Conservation (phyloP, 2,329 filamentous ascomycete genomes). For the Bipolaris sorokiniana region DNA sequence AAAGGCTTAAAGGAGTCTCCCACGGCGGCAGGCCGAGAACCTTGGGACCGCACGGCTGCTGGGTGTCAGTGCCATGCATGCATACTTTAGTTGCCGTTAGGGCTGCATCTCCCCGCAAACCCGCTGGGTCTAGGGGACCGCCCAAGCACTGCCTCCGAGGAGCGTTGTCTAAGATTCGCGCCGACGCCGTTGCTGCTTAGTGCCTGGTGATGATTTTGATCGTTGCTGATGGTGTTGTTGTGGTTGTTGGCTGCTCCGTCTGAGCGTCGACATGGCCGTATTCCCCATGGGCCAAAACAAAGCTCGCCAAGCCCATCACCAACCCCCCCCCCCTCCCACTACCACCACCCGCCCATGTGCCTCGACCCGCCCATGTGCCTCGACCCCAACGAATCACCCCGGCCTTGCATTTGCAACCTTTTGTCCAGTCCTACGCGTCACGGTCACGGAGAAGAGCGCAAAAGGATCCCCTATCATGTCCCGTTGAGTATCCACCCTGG, state of each 20-base stretch:
- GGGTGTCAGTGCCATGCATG: conserved; percentile 26
- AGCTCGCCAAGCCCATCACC: background rate
- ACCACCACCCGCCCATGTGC: background rate
- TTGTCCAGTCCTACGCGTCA: background rate
- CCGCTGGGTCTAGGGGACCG: background rate
- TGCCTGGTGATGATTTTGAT: background rate
- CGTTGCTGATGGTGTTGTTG: background rate
- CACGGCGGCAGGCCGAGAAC: conserved; percentile 32
- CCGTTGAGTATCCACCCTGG: conserved; percentile 35
- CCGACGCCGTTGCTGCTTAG: background rate
- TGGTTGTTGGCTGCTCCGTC: background rate
- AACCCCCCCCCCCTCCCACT: background rate
- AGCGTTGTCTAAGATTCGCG: too few species aligned
- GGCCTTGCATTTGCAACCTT: too few species aligned
- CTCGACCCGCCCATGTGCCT: background rate
- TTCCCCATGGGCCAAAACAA: background rate
- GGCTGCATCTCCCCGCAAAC: conserved; percentile 33
- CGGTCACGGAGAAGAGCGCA: conserved; percentile 2
- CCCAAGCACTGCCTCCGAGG: background rate
- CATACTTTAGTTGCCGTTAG: conserved; percentile 32
- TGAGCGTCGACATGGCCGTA: background rate
- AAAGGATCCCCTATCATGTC: background rate
- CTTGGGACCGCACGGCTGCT: conserved; percentile 15
- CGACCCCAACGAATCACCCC: background rate
- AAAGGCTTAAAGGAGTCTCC: conserved; percentile 17